Percentiles rank a stretch among this genome's conserved stretches.
Evolutionary conservation across 2,329 filamentous ascomycete genomes (phyloP).

Genomic region (Ascochyta pisi): DNA sequence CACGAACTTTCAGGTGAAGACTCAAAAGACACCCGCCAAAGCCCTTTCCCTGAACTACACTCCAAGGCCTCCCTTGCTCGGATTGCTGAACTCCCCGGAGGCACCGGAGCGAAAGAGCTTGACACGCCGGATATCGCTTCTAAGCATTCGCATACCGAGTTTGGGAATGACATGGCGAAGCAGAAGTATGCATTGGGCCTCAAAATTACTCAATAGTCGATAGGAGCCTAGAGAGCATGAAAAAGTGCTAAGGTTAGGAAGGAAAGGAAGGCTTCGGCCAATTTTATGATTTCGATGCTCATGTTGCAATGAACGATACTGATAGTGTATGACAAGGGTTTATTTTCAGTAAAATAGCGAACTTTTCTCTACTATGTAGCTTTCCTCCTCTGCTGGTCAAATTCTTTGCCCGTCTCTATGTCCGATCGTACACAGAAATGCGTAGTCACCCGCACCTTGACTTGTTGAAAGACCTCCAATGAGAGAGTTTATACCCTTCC

Average conservation of each 20-base stretch:
- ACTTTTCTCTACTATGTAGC: not conserved
- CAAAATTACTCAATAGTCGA: not conserved
- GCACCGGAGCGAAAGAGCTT: constrained; percentile 1
- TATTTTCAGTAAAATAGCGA: not conserved
- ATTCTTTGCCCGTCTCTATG: too few relatives aligned
- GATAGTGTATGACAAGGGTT: not conserved
- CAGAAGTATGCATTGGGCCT: not conserved
- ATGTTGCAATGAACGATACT: not conserved
- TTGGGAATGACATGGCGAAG: not conserved
- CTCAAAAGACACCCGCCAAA: not conserved
- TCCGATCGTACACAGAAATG: too few relatives aligned
- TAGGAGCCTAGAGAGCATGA: not conserved
- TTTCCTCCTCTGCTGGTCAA: too few relatives aligned
- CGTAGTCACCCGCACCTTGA: too few relatives aligned
- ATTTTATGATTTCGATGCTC: not conserved
- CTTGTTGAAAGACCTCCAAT: too few relatives aligned
- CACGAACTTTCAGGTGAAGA: constrained; percentile 7
- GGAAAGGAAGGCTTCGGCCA: not conserved
- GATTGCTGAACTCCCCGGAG: constrained; percentile 10
- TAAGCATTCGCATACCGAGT: not conserved
- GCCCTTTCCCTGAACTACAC: constrained; percentile 6
- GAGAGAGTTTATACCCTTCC: too few relatives aligned
- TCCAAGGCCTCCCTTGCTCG: constrained; percentile 3
- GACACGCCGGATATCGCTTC: not conserved
- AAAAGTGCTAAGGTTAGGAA: not conserved